A percentile compares a stretch with the other conserved stretches of the same genome.
Evolutionary conservation across 2,329 filamentous ascomycete species (phyloP).

Genomic region (Paraphaeosphaeria minitans): DNA sequence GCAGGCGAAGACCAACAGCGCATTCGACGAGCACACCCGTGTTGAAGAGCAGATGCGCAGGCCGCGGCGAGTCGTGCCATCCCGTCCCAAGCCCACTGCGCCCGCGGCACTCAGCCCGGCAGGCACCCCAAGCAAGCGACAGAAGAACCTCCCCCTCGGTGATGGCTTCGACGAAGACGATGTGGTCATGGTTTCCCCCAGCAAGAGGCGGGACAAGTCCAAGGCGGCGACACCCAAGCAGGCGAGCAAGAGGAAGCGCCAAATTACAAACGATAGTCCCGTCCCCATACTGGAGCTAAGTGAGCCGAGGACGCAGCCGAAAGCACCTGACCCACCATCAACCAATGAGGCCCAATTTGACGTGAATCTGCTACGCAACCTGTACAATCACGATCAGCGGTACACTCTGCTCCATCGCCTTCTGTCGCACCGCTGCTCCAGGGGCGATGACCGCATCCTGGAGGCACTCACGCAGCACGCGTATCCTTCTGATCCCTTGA

Average conservation of each 20-base stretch:
- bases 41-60: slow-evolving; percentile 55
- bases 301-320: slow-evolving; percentile 46
- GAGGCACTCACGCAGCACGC: slow-evolving; percentile 69
- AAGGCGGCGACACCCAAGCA: slow-evolving; percentile 65
- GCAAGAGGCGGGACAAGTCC: slow-evolving; percentile 53
- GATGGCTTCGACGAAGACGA: slow-evolving; percentile 80
- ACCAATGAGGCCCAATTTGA: slow-evolving; percentile 22
- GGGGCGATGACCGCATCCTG: slow-evolving; percentile 65
- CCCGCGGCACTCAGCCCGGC: slow-evolving; percentile 36
- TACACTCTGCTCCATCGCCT: slow-evolving; percentile 62
- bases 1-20: slow-evolving; percentile 69
- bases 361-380: slow-evolving; percentile 42
- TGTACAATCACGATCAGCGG: slow-evolving; percentile 47
- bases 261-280: slow-evolving; percentile 67
- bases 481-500: slow-evolving; percentile 63
- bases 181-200: slow-evolving; percentile 61
- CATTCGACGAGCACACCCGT: slow-evolving; percentile 76
- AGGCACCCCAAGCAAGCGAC: slow-evolving; percentile 66
- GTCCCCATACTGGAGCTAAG: slow-evolving; percentile 61
- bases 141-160: slow-evolving; percentile 63
- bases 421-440: slow-evolving; percentile 64
- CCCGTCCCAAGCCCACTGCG: slow-evolving; percentile 29
- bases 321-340: slow-evolving; percentile 31
- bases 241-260: slow-evolving; percentile 70
- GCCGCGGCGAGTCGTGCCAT: slow-evolving; percentile 41